Base-by-base conservation (phyloP, 2,329 filamentous ascomycete species). In the Botrytis aclada region DNA sequence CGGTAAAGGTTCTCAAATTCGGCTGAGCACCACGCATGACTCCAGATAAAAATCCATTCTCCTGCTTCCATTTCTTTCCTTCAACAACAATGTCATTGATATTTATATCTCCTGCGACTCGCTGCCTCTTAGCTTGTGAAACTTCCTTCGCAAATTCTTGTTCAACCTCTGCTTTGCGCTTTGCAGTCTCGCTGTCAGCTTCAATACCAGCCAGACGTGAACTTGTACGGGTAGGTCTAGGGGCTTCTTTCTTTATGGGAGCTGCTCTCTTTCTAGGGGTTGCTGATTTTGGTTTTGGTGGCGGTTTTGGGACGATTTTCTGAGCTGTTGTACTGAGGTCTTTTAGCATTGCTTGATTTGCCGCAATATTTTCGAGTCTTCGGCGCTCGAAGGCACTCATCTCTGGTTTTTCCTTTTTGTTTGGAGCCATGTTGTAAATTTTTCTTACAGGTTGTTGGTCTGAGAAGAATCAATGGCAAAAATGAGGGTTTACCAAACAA, bases 331-430 rank as follows among this genome's bases (percentile, higher is more conserved):
- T 88, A 2, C 92, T 91, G 1, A 97, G 88, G 74, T 94, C 92
- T 74, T 92, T 92, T 0, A 98, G 83, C 0, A 97, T 86, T 80
- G 91, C 93, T 82, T 95, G 92, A 78, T 97, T 96, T 71, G 93
- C 90, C 0, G 91, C 93, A 58, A 97, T 97, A 77, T 97, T 97
- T 74, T 94, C 93, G 25, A 93, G 88, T 0, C 95, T 88, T 77
- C 93, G 90, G 78, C 91, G 90, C 85, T 97, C 95, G 82, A 97
- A 98, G 56, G 94, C 93, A 82, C 93, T 97, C 78, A 97, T 84
- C 51, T 88, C 88, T 43, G 84, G 81, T 78, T 86, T 79, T 22
- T 82, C 82, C 58, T 85, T 77, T 66, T 76, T 77, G 9, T 76
- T 83, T 2, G 83, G 80, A 2, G 86, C 81, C 87, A 89, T 88